Conservation (phyloP, 495 filamentous ascomycete genomes). For the Polyplosphaeria fusca region DNA sequence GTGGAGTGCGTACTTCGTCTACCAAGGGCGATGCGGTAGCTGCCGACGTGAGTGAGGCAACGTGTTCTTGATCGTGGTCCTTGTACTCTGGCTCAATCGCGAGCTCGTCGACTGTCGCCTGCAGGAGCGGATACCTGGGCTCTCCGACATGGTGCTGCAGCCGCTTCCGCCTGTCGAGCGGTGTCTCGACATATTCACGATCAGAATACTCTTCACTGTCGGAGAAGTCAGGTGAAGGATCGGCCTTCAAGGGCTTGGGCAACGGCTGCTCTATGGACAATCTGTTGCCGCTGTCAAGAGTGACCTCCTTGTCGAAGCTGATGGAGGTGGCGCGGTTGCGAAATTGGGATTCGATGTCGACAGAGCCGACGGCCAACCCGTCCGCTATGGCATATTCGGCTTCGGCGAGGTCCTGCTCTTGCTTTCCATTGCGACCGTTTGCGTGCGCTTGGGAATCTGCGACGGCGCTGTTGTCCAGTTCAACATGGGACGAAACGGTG, state of each 20-base stretch:
- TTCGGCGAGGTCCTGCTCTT: no score
- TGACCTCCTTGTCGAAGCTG: conserved; percentile 44
- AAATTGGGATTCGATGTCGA: conserved; percentile 26
- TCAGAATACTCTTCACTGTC: conserved; percentile 28
- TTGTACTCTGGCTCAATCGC: conserved; percentile 16
- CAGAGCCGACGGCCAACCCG: conserved; percentile 6
- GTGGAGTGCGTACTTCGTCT: conserved; percentile 55
- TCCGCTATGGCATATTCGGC: no score
- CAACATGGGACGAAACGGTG: neutral
- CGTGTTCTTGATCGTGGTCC: conserved; percentile 32
- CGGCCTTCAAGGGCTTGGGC: conserved; percentile 27
- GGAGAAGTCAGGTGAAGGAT: conserved; percentile 18
- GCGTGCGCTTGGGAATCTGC: neutral
- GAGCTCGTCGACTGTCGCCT: conserved; percentile 32
- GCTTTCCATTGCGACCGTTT: conserved; percentile 1
- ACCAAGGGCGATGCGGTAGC: conserved; percentile 54
- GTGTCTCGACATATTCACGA: conserved; percentile 16
- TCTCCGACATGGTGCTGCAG: conserved; percentile 21
- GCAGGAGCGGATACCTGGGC: conserved; percentile 32
- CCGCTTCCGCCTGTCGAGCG: conserved; percentile 19
- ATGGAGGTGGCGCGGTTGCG: conserved; percentile 40
- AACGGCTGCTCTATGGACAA: conserved; percentile 39
- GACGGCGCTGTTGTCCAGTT: neutral
- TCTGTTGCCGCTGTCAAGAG: conserved; percentile 41
- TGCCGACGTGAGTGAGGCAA: conserved; percentile 59